Evolutionary conservation across 139 green algal genomes (phyloP), one percentile per base, ranked within the genome.

Genomic region (Micromonas commoda): DNA sequence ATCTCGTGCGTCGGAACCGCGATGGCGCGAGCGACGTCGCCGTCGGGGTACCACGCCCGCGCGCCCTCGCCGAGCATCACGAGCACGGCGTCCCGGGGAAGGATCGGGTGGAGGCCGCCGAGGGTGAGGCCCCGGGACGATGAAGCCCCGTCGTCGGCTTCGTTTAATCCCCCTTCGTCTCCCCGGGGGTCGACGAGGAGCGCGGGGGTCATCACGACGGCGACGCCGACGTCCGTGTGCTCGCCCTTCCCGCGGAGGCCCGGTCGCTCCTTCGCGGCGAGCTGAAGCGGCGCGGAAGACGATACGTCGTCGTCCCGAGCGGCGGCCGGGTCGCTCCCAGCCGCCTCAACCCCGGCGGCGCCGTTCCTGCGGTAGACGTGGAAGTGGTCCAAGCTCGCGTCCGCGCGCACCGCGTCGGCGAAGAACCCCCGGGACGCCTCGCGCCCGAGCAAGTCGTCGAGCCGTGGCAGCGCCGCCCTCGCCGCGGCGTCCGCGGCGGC

Each of bases 151-250:
- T 20, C 13, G 1, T 73, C 66, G 3, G 26, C 26, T 19, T 35
- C 66, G 31, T 16, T 57, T 57, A n/a, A n/a, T n/a, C 16, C 45
- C 9, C 9, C 9, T 57, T 57, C 45, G 45, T 23, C 9, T 57
- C 16, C 45, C 9, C 9, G 45, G 16, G 45, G 16, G n/a, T n/a
- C n/a, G 45, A 31, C 16, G 19, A 73, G 6, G 32, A 39, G 37
- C 66, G 66, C 66, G 29, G 66, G 66, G 33, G 66, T 73, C 66
- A 73, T 73, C 1, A 73, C 33, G 31, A 73, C 53, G 1, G 66
- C 66, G 33, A 73, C 31, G 1, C 66, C 66, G 26, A 73, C 66
- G 66, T 73, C 66, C 2, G 66, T 73, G 66, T 73, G 66, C 33
- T 51, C 66, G 66, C 37, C 29, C 4, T 73, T 73, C 33, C 66